Evolutionary conservation across 2,329 filamentous ascomycete genomes (phyloP), one percentile per base, ranked within the genome.

Genomic region (Aspergillus sojae): DNA sequence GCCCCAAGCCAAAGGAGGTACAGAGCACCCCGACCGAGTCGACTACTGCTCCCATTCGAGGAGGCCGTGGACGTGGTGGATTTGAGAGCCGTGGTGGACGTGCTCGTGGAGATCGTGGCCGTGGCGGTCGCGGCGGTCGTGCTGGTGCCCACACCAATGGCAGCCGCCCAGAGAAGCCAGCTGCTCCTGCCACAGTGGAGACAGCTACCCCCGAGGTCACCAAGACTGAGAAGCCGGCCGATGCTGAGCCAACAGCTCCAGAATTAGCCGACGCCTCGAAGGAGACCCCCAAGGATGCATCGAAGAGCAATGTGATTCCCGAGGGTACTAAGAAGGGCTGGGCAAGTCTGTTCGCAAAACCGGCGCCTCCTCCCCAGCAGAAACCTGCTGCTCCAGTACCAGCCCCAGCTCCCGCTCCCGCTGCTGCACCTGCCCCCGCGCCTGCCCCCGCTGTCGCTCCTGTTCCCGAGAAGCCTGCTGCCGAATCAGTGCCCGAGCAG

Each of bases 341-440:
- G 91, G 91, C 91, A 43, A 91, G 89, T 78, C 89, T 93, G 84
- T 86, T 93, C 66, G 86, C 88, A 41, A 90, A 90, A 81, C 82
- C 85, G 46, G 80, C 84, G 43, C 84, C 87, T 45, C 84, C 87
- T 46, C 77, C 80, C 60, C 74, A 82, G 65, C 84, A 84, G 76
- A 82, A 84, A 70, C 81, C 84, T 62, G 82, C 76, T 50, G 69
- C 76, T 75, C 78, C 74, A 57, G 70, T 65, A 75, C 78, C 74
- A 57, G 71, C 65, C 43, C 64, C 68, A 21, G 65, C 60, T 28
- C 57, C 66, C n/a, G 64, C 26, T 30, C 57, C 67, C 26, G 63
- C 59, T 39, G 59, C 65, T 48, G 65, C 70, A 55, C 66, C 66
- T 11, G 66, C 62, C 54, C 57, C 62, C 36, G 72, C 74, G 57